These are phyloP conservation scores for Lasiodiplodia gonubiensis DNA, from an alignment of 2,329 filamentous ascomycete genomes.

Conservation along the genomic window DNA sequence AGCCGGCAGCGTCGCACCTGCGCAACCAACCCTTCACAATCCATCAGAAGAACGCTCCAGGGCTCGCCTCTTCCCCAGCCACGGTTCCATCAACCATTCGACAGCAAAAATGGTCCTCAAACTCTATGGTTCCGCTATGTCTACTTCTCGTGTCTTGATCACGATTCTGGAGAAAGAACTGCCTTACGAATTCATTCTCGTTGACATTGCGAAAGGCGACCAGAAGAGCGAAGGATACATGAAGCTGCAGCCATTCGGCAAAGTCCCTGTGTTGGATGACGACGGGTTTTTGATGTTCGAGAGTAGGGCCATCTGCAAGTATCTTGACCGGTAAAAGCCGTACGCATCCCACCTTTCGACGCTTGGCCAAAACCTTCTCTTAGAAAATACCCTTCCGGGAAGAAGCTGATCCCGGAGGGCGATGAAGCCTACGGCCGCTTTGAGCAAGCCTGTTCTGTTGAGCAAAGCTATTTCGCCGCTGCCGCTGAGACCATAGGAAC, in stretches of 20 bases:
- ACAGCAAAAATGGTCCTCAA: neutral
- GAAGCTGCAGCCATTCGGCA: neutral
- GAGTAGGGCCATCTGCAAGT: neutral
- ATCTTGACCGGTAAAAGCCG: neutral
- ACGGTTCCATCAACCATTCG: rapidly evolving
- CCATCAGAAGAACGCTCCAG: neutral
- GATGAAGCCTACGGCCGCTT: neutral
- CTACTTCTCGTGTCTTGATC: neutral
- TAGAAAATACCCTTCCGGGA: neutral
- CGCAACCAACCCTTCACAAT: neutral
- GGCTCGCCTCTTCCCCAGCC: neutral
- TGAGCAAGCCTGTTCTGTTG: neutral
- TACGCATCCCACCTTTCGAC: rapidly evolving
- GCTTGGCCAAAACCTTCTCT: neutral
- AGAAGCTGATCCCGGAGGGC: neutral
- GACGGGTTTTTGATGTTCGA: neutral
- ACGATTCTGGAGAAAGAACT: neutral
- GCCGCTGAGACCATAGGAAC: neutral
- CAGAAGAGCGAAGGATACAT: neutral
- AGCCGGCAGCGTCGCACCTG: no score
- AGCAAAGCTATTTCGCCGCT: neutral
- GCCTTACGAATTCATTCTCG: neutral
- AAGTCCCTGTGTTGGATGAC: neutral
- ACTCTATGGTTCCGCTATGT: neutral
- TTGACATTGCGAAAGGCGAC: neutral